phyloP scores from a whole-genome alignment of 1,139 yeast genomes.

The Zygosaccharomyces sapae region DNA sequence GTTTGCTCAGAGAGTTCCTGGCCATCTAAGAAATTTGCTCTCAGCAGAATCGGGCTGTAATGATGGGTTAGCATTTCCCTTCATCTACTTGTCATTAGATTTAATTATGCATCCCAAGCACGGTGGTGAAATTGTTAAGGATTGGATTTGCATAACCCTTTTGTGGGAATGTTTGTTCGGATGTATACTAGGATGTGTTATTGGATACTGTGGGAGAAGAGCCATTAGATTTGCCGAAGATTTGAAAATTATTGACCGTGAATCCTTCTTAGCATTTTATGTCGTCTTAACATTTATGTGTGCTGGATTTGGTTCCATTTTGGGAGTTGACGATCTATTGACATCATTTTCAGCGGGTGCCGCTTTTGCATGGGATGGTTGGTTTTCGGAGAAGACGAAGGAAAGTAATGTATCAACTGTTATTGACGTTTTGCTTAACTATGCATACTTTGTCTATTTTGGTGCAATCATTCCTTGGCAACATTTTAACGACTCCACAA shows the following conservation, averaged over 20 bases:
- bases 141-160: conserved; percentile 79
- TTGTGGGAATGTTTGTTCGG: conserved; percentile 89
- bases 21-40: conserved; percentile 82
- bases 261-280: conserved; percentile 88
- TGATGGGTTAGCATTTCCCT: conserved; percentile 98
- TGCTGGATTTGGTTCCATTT: conserved; percentile 88
- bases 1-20: conserved; percentile 95
- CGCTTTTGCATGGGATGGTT: conserved; percentile 96
- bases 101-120: conserved; percentile 64
- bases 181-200: conserved; percentile 63
- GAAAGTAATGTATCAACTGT: conserved; percentile 92
- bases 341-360: conserved; percentile 96
- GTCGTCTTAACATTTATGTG: conserved; percentile 80
- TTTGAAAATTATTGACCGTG: conserved; percentile 77
- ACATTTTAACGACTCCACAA: conserved; percentile 57
- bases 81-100: conserved; percentile 70
- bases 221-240: conserved; percentile 71
- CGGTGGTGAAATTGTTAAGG: conserved; percentile 64
- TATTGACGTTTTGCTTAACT: conserved; percentile 75
- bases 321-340: conserved; percentile 88
- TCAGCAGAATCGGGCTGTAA: conserved; percentile 96
- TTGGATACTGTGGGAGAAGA: conserved; percentile 70
- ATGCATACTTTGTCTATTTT: conserved; percentile 86
- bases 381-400: conserved; percentile 82
- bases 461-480: conserved; percentile 96